Evolutionary conservation across 1,284 basidiomycete species (phyloP).

Genomic region (Exsudoporus floridanus): DNA sequence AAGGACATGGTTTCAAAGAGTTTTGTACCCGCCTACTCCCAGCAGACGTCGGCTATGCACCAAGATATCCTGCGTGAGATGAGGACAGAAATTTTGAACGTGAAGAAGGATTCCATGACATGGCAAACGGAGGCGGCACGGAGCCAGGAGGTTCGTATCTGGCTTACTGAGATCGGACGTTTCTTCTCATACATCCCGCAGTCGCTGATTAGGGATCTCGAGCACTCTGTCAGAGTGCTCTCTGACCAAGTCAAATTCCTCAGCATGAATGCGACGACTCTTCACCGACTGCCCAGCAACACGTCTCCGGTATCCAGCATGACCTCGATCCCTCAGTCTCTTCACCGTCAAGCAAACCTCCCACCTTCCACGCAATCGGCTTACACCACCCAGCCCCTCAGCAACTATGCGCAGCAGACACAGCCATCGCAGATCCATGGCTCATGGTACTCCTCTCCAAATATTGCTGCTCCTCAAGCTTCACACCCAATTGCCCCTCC

Average conservation of each 20-base stretch:
- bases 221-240: constrained; percentile 67
- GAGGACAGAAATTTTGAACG: constrained; percentile 65
- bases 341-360: constrained; percentile 44
- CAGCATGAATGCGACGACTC: constrained; percentile 49
- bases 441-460: constrained; percentile 53
- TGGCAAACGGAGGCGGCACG: constrained; percentile 78
- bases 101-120: constrained; percentile 72
- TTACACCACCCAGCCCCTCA: constrained; percentile 28
- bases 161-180: neutral
- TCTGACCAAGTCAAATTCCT: constrained; percentile 80
- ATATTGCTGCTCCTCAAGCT: constrained; percentile 71
- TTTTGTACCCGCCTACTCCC: constrained; percentile 70
- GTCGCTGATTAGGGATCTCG: constrained; percentile 73
- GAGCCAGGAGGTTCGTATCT: constrained; percentile 63
- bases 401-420: constrained; percentile 39
- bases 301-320: constrained; percentile 28
- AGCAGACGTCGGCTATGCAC: constrained; percentile 68
- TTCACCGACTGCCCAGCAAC: constrained; percentile 25
- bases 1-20: constrained; percentile 74
- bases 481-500: constrained; percentile 72
- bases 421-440: constrained; percentile 47
- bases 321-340: constrained; percentile 29
- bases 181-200: constrained; percentile 30
- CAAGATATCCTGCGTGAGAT: constrained; percentile 75
- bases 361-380: constrained; percentile 40